These are phyloP conservation scores for Pilatotrama ljubarskyi DNA, from an alignment of 768 basidiomycete genomes.

Conservation along the genomic window DNA sequence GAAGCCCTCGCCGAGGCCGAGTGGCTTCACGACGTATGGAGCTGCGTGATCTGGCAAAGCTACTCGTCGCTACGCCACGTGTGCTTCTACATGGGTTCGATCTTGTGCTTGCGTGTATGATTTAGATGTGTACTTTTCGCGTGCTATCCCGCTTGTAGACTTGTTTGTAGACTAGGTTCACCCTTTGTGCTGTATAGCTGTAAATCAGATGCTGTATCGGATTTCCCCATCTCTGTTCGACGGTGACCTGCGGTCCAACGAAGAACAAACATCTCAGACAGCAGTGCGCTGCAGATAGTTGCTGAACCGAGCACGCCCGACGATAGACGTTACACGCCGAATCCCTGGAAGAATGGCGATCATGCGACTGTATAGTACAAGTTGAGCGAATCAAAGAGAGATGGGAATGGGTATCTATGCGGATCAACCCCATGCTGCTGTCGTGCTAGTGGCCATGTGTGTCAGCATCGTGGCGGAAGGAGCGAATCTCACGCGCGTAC, in stretches of 20 bases:
- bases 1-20: conserved; percentile 35
- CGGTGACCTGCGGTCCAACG: background rate
- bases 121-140: conserved; percentile 1
- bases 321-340: background rate
- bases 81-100: background rate
- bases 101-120: background rate
- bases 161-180: background rate
- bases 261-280: background rate
- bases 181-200: background rate
- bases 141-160: conserved; percentile 3
- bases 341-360: background rate
- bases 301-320: background rate
- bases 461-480: background rate
- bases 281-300: background rate
- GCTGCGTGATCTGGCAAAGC: conserved; percentile 15
- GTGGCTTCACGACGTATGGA: conserved; percentile 20
- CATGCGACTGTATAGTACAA: background rate
- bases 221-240: no score
- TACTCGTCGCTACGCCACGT: background rate
- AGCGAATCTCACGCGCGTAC: conserved; percentile 30
- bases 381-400: background rate
- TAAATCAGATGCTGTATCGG: background rate
- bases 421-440: conserved; percentile 55
- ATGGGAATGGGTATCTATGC: background rate
- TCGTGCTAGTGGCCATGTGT: conserved; percentile 42